Evolutionary conservation across 139 green algal species (phyloP).

Genomic region (Dunaliella primolecta): DNA sequence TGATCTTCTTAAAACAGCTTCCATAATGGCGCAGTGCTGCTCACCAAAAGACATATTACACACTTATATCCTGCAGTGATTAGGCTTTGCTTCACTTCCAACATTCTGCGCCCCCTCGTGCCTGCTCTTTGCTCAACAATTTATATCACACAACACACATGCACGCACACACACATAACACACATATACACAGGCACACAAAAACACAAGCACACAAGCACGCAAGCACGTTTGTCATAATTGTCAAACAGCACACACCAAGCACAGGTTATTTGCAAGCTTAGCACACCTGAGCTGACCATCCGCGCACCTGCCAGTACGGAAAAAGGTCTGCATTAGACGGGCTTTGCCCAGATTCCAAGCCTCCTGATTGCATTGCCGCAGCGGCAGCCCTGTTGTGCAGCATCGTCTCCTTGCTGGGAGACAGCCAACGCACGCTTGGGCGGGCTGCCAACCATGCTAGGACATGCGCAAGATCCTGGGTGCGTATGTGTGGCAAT

Average conservation of each 20-base stretch:
- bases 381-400: slow-evolving; percentile 55
- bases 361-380: slow-evolving; percentile 49
- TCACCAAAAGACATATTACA: too few relatives aligned
- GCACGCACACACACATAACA: not conserved
- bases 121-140: too few relatives aligned
- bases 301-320: slow-evolving; percentile 77
- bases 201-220: not conserved
- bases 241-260: too few relatives aligned
- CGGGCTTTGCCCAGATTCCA: not conserved
- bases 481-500: not conserved
- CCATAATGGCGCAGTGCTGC: too few relatives aligned
- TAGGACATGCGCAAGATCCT: slow-evolving; percentile 24
- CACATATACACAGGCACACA: not conserved
- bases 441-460: slow-evolving; percentile 43
- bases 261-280: too few relatives aligned
- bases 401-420: slow-evolving; percentile 17
- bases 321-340: slow-evolving; percentile 38
- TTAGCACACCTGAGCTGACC: too few relatives aligned
- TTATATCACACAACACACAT: slow-evolving; percentile 2
- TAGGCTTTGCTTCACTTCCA: too few relatives aligned
- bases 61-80: too few relatives aligned
- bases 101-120: too few relatives aligned
- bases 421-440: slow-evolving; percentile 39
- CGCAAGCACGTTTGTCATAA: not conserved
- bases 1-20: too few relatives aligned